phyloP scores from a whole-genome alignment of 441 rosid species.

The Populus hybrid region DNA sequence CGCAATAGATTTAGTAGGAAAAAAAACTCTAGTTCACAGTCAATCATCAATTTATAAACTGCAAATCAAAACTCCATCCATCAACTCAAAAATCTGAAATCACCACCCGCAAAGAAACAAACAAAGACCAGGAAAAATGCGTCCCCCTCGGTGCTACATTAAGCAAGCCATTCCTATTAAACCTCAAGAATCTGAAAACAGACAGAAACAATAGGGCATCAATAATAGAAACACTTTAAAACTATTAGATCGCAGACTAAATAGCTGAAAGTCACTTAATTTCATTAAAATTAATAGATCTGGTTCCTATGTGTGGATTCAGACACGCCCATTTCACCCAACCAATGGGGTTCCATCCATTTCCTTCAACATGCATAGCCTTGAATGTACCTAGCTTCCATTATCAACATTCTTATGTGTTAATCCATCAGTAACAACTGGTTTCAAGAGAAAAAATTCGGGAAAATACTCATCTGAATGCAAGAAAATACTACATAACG shows the following conservation, averaged over 20 bases:
- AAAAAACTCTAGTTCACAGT: constrained; percentile 14
- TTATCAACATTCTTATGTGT: constrained; percentile 14
- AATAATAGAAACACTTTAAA: background rate
- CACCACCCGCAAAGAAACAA: constrained; percentile 14
- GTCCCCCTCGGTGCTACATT: constrained; percentile 23
- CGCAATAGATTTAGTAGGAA: constrained; percentile 16
- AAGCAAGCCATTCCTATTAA: constrained; percentile 32
- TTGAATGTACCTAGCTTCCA: constrained; percentile 1
- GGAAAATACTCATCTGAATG: background rate
- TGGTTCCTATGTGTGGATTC: background rate
- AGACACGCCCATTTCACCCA: background rate
- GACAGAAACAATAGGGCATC: constrained; percentile 5
- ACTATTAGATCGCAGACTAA: background rate
- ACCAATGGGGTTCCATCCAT: background rate
- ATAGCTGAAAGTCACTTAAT: constrained; percentile 3
- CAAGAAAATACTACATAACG: background rate
- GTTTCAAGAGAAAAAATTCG: constrained; percentile 11
- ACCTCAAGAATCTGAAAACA: constrained; percentile 30
- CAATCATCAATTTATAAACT: constrained; percentile 39
- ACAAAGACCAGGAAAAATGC: background rate
- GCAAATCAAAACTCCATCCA: constrained; percentile 21
- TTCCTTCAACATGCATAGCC: constrained; percentile 13
- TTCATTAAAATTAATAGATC: constrained; percentile 12
- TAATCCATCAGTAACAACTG: constrained; percentile 28
- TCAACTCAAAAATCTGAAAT: constrained; percentile 5